Evolutionary conservation across 805 yeast genomes (phyloP), one percentile per base, ranked within the genome.

Genomic region (Kurtzmaniella cleridarum): DNA sequence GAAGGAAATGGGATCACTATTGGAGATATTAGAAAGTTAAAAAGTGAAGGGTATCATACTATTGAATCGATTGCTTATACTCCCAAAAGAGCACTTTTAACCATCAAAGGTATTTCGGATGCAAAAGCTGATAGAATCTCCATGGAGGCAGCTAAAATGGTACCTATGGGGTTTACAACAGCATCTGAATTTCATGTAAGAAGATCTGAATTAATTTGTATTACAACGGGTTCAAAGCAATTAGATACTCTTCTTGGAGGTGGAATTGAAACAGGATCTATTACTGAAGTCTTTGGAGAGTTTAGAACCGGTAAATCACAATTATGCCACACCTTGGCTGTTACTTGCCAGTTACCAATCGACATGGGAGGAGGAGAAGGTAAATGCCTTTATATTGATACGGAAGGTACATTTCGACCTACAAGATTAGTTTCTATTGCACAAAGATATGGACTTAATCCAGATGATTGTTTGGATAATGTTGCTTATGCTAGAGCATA

Each of bases 301-400:
- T 93, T 90, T 60, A 79, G 98, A 67, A 93, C 98, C 2, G 98
- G 98, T 34, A 93, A 93, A 59, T 88, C 97, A 3, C 98, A 93
- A 67, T 66, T 93, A 34, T 93, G 98, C 62, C 98, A 93, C 59
- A 93, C 98, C 1, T 71, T 93, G 40, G 96, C 98, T 0, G 96
- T 93, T 5, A 91, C 97, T 2, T 91, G 98, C 60, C 98, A 91
- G 62, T 69, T 93, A 40, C 98, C 98, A 3, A 78, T 91, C 36
- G 97, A 90, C 56, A 83, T 85, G 84, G 97, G 97, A 30, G 98
- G 98, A 44, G 98, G 96, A 37, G 98, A 93, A 66, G 98, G 98
- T 27, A 89, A 93, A 62, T 91, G 97, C 60, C 69, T 93, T 40
- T 93, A 86, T 57, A 90, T 93, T 44, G 98, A 93, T 55, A 91